Conservation (phyloP, 306 rosid genomes). For the Prunus mira region DNA sequence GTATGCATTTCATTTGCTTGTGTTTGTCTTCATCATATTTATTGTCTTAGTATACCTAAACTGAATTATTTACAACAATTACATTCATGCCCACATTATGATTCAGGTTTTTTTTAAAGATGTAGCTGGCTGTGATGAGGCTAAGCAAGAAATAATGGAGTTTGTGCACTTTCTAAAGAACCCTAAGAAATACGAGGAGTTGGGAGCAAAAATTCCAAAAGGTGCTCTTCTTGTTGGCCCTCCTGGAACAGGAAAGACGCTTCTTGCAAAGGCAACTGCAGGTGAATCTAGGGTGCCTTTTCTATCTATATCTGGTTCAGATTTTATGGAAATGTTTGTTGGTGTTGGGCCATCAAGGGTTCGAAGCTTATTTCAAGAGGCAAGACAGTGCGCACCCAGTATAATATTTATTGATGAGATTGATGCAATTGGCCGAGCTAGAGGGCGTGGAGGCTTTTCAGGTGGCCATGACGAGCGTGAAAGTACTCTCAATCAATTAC, state of each 20-base stretch:
- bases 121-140: conserved; percentile 99
- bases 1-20: neutral
- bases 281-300: conserved; percentile 98
- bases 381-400: conserved; percentile 93
- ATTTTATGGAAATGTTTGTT: conserved; percentile 95
- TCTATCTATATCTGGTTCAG: conserved; percentile 89
- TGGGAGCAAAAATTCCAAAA: conserved; percentile 95
- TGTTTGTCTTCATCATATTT: conserved; percentile 18
- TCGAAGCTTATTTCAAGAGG: conserved; percentile 90
- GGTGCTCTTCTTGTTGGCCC: conserved; percentile 97
- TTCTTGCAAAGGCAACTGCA: conserved; percentile 95
- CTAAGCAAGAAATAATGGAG: conserved; percentile 95
- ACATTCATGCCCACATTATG: neutral
- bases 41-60: neutral
- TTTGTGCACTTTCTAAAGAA: conserved; percentile 91
- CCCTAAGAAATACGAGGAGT: conserved; percentile 87
- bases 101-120: conserved; percentile 76
- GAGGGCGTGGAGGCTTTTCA: conserved; percentile 89
- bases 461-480: conserved; percentile 89
- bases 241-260: conserved; percentile 97
- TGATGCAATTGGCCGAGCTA: conserved; percentile 93
- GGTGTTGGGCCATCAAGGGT: conserved; percentile 98
- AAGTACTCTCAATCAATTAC: conserved; percentile 89
- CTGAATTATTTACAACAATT: neutral
- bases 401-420: conserved; percentile 93